phyloP scores from a whole-genome alignment of 2,329 filamentous ascomycete genomes.

The Xylaria sp. region DNA sequence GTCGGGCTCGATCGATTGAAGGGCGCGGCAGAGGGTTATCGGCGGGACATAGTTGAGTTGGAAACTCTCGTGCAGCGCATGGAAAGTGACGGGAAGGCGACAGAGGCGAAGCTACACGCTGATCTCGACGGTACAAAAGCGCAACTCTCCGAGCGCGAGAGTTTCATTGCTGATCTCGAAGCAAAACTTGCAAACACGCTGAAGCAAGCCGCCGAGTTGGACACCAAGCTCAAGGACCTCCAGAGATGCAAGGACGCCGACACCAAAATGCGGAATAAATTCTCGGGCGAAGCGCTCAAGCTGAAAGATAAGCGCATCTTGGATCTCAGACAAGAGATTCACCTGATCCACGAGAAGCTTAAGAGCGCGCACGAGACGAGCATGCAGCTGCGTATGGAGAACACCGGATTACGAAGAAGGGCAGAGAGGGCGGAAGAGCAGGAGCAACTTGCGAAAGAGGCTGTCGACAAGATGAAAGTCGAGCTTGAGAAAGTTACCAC shows the following conservation, averaged over 20 bases:
- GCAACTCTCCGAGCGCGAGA: conserved; percentile 47
- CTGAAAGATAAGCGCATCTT: conserved; percentile 61
- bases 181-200: conserved; percentile 55
- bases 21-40: conserved; percentile 63
- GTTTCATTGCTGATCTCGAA: conserved; percentile 57
- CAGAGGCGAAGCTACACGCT: conserved; percentile 48
- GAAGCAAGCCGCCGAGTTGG: conserved; percentile 46
- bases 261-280: conserved; percentile 50
- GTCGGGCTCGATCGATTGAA: conserved; percentile 61
- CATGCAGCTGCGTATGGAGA: conserved; percentile 58
- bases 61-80: conserved; percentile 62
- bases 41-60: conserved; percentile 63
- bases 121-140: conserved; percentile 51
- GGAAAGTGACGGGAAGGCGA: conserved; percentile 54
- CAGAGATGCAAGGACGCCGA: conserved; percentile 47
- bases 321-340: conserved; percentile 61
- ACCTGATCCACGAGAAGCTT: conserved; percentile 54
- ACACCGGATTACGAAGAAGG: conserved; percentile 52
- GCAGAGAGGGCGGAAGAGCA: conserved; percentile 54
- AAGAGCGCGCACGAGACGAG: conserved; percentile 60
- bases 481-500: conserved; percentile 55
- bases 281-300: conserved; percentile 60
- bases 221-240: conserved; percentile 52
- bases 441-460: conserved; percentile 53
- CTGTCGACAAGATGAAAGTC: conserved; percentile 61